Evolutionary conservation across 176 grass and related monocot species (phyloP).

Genomic region (Stipa capillata): DNA sequence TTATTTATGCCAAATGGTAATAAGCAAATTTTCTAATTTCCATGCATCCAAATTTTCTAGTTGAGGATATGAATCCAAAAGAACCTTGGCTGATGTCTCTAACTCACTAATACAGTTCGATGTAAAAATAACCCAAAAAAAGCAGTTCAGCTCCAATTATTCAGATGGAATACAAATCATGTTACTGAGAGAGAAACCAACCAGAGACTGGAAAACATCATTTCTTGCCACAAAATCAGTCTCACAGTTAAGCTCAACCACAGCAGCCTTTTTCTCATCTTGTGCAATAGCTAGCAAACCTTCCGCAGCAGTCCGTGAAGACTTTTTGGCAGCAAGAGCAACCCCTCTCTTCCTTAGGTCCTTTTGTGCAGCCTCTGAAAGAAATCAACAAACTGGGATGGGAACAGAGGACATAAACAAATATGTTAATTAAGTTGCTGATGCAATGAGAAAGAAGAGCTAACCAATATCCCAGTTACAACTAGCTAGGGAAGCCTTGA

Average conservation of each 20-base stretch:
- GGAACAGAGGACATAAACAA: not conserved
- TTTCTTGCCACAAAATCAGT: conserved; percentile 92
- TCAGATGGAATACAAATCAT: not conserved
- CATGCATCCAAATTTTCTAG: too few relatives aligned
- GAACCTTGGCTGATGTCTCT: too few relatives aligned
- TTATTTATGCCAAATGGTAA: too few relatives aligned
- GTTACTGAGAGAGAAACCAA: conserved; percentile 22
- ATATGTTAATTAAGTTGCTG: not conserved
- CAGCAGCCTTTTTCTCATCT: conserved; percentile 51
- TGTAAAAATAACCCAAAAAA: not conserved
- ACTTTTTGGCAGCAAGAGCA: conserved; percentile 62
- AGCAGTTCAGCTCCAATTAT: not conserved
- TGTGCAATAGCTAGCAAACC: conserved; percentile 71
- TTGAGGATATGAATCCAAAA: too few relatives aligned
- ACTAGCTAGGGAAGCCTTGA: conserved; percentile 55
- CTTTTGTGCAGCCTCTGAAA: conserved; percentile 65
- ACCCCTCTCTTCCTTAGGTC: conserved; percentile 79
- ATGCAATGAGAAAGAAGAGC: not conserved
- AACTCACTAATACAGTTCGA: too few relatives aligned
- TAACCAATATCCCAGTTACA: conserved; percentile 80
- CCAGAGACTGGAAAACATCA: conserved; percentile 76
- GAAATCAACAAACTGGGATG: conserved; percentile 11
- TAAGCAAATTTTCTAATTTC: too few relatives aligned
- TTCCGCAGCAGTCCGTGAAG: conserved; percentile 55
- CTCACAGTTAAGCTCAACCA: conserved; percentile 79